Conservation (phyloP, 2,329 filamentous ascomycete species). For the Gaeumannomyces sp. region DNA sequence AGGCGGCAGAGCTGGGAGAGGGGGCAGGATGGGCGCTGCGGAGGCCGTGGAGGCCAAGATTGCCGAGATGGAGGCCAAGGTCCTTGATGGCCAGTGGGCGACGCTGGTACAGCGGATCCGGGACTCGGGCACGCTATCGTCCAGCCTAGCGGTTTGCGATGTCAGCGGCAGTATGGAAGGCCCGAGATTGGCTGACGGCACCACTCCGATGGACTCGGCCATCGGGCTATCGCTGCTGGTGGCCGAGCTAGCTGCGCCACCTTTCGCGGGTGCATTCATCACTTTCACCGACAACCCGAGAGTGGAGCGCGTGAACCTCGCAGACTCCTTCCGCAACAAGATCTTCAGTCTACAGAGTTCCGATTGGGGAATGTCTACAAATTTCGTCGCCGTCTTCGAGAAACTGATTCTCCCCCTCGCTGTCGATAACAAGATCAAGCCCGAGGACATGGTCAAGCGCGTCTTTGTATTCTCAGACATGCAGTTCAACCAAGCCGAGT, state of each 20-base stretch:
- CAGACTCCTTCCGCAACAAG: conserved; percentile 34
- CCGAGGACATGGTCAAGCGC: conserved; percentile 54
- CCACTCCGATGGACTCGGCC: conserved; percentile 43
- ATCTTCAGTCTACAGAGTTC: not conserved
- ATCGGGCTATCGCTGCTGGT: conserved; percentile 52
- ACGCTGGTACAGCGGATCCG: conserved; percentile 50
- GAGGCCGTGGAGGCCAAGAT: conserved; percentile 25
- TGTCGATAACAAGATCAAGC: conserved; percentile 38
- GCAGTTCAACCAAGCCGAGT: conserved; percentile 44
- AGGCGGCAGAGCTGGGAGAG: not conserved
- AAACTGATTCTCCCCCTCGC: conserved; percentile 49
- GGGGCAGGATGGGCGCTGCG: not conserved
- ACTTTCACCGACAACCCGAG: conserved; percentile 40
- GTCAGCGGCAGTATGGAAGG: conserved; percentile 47
- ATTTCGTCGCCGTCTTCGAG: conserved; percentile 50
- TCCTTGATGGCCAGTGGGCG: conserved; percentile 48
- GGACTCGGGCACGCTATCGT: conserved; percentile 46
- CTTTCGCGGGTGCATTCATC: conserved; percentile 50
- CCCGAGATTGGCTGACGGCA: conserved; percentile 37
- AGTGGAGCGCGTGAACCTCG: conserved; percentile 35
- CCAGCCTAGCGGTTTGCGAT: conserved; percentile 51
- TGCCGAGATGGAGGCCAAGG: conserved; percentile 26
- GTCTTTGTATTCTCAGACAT: conserved; percentile 57
- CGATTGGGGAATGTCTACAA: conserved; percentile 38
- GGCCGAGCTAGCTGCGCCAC: conserved; percentile 43